Evolutionary conservation across 768 basidiomycete genomes (phyloP), one percentile per base, ranked within the genome.

Genomic region (Russula abietina): DNA sequence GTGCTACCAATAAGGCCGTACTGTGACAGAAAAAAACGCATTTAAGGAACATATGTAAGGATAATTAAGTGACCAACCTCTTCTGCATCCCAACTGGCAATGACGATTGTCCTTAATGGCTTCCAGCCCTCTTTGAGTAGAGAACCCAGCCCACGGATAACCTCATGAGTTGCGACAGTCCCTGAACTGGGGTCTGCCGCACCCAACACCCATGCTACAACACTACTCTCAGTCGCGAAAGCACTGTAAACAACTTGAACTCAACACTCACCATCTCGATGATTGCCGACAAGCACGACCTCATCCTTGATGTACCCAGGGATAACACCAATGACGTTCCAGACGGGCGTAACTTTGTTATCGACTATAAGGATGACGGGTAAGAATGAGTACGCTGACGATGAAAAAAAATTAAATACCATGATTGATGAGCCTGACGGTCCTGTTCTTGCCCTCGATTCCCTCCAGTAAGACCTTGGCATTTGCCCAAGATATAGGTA

Each of bases 401-500:
- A 49, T 17, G 30, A 43, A 9, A 55, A 8, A 50, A 39, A 12
- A 61, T 71, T 43, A 80, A 61, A 71, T 43, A 80, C 81, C 81
- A 66, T 85, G 75, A 71, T 89, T 91, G 26, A 81, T 78, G 12
- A 91, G 73, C 58, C 77, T 76, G 26, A 89, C 75, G 12, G 75
- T 75, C 17, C 73, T 76, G 55, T 80, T 71, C 70, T 73, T 30
- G 62, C 79, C 80, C 45, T 76, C 71, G 28, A 85, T 71, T 55
- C 80, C 77, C 50, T 77, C 70, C 36, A 88, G 71, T 4, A 91
- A 73, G 10, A 80, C 78, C 56, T 82, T 71, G 0, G 92, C 94
- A 70, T 94, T 96, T 51, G 79, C 75, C 87, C 91, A 95, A 0
- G 89, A 91, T 66, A 97, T 83, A 1, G 96, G 96, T n/a, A 98